Evolutionary conservation across 164 flowering plant species (phyloP).

Genomic region (Liquidambar formosana): DNA sequence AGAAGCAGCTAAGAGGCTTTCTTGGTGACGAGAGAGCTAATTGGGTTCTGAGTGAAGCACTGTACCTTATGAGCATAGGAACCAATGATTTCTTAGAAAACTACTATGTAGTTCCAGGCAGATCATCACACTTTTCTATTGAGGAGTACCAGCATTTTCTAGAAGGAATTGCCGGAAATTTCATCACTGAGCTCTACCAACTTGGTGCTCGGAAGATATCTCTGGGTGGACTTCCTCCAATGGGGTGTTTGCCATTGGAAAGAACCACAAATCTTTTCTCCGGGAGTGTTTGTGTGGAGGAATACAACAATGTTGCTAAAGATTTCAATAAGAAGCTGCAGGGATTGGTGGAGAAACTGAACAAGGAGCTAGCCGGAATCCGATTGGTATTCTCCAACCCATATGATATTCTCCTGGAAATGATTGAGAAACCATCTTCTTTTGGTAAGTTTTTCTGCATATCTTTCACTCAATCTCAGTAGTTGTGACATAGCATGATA

Average conservation of each 20-base stretch:
- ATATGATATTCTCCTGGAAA: slow-evolving; percentile 32
- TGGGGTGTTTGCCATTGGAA: slow-evolving; percentile 79
- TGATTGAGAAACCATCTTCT: slow-evolving; percentile 35
- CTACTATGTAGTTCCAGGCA: slow-evolving; percentile 33
- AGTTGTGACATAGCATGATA: not conserved
- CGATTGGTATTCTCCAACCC: slow-evolving; percentile 35
- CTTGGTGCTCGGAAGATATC: slow-evolving; percentile 56
- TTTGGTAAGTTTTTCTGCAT: slow-evolving; percentile 36
- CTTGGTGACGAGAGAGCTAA: slow-evolving; percentile 44
- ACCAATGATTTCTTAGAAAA: slow-evolving; percentile 77
- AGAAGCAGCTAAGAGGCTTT: slow-evolving; percentile 32
- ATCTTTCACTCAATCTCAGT: not conserved
- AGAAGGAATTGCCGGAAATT: slow-evolving; percentile 31
- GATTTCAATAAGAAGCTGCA: slow-evolving; percentile 42
- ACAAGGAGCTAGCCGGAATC: slow-evolving; percentile 33
- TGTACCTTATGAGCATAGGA: slow-evolving; percentile 63
- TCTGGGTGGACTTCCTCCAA: slow-evolving; percentile 57
- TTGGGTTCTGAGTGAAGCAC: slow-evolving; percentile 33
- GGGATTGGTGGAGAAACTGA: slow-evolving; percentile 23
- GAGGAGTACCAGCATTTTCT: slow-evolving; percentile 45
- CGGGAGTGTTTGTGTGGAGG: slow-evolving; percentile 34
- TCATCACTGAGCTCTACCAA: slow-evolving; percentile 32
- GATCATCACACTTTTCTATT: slow-evolving; percentile 28
- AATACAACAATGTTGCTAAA: slow-evolving; percentile 44
- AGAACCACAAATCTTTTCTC: slow-evolving; percentile 34